Evolutionary conservation across 2,329 filamentous ascomycete species (phyloP), one percentile per base, ranked within the genome.

Genomic region (Coniochaeta ligniaria): DNA sequence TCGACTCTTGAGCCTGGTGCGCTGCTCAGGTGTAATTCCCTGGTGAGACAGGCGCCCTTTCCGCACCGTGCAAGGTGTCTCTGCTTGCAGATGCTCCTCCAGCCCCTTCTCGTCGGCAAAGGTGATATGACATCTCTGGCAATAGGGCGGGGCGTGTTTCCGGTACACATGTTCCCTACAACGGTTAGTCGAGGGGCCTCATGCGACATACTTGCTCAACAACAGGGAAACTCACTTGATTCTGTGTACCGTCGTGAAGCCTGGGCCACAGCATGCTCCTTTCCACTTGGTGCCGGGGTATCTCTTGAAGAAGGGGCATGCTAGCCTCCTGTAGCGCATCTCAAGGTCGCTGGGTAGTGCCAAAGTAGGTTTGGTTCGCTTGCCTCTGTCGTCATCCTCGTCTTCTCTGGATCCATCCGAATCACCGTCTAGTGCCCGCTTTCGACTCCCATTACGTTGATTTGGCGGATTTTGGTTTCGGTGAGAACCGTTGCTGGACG

Each of bases 241-340:
- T 26, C 57, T 28, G 57, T 59, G 57, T 7, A 52, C 57, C 20
- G 57, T 59, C 7, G 57, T 12, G 38, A 33, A 59, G 2, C 57
- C 57, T 24, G 57, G 57, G 43, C 57, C 41, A 24, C 28, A 45
- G 22, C 57, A 59, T 16, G 57, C 38, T 22, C 43, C 17, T 9
- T 59, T 50, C 57, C 57, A 59, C 57, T 59, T 59, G 17, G 28
- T 35, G 3, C 26, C 57, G 2, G 57, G 35, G 31, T 59, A 59
- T n/a, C 45, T 45, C 57, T 59, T 59, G 57, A 35, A 59, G 41
- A 59, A 59, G 43, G 57, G 57, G 14, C 57, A 59, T 24, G 57
- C 57, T 20, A 58, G 56, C 22, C 41, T 58, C 3, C 35, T 43
- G 26, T 58, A 58, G 9, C 56, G 56, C 24, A 31, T 43, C 56